These are phyloP conservation scores for Styphnolobium japonicum DNA, from an alignment of 306 rosid genomes.

Conservation along the genomic window DNA sequence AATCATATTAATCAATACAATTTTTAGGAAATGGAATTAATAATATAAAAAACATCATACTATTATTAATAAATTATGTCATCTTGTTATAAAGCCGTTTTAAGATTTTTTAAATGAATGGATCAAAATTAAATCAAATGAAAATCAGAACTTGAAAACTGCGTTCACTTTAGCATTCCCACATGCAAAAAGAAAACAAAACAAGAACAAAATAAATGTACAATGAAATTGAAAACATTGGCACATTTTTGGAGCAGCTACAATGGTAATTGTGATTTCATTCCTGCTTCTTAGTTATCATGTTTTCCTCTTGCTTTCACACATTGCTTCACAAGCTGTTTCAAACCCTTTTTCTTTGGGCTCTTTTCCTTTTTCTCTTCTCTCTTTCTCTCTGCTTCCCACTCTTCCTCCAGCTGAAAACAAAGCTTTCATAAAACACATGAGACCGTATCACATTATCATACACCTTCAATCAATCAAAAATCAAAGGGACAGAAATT, in stretches of 20 bases:
- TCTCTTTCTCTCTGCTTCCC: conserved; percentile 26
- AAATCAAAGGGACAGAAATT: neutral
- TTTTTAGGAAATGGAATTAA: no score
- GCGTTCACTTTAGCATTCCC: neutral
- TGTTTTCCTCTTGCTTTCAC: conserved; percentile 31
- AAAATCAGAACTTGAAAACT: neutral
- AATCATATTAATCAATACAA: no score
- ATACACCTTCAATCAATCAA: neutral
- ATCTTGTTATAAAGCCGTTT: neutral
- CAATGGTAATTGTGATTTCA: neutral
- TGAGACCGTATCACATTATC: neutral
- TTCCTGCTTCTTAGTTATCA: neutral
- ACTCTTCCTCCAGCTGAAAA: conserved; percentile 58
- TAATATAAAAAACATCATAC: no score
- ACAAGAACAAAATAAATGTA: neutral
- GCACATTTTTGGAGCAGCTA: neutral
- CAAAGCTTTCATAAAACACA: conserved; percentile 37
- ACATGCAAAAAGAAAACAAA: neutral
- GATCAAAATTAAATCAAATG: neutral
- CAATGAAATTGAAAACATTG: neutral
- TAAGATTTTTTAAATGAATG: no score
- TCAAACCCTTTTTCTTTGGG: conserved; percentile 45
- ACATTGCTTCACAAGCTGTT: conserved; percentile 48
- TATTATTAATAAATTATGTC: neutral
- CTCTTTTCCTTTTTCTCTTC: conserved; percentile 22